Base-by-base conservation (phyloP, 805 yeast species). In the Candida insectalens region DNA sequence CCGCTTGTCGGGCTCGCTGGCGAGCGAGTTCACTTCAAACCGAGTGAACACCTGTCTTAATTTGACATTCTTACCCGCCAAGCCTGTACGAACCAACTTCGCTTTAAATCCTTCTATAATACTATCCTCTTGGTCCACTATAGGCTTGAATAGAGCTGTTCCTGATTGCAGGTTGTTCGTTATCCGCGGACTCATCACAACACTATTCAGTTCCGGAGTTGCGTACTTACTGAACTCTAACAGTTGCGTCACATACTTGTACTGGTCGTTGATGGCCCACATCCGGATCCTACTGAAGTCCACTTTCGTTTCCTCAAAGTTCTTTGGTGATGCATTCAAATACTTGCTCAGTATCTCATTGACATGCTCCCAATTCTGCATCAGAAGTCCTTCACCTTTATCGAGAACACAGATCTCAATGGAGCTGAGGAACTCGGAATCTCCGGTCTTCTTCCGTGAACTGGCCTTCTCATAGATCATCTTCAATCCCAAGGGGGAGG, bases 361-460 rank as follows among this genome's bases (percentile, higher is more conserved):
- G 6, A 92, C 68, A 58, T 89, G 95, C 25, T 81, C 81, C 88
- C 96, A 82, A 50, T 88, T 85, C 58, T 92, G 98, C 82, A 81
- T 82, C 50, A 83, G 82, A 42, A 88, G 65, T 20, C 85, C 83
- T 49, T 87, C 87, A 9, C 92, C 74, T 47, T 83, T 83, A 56
- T 85, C 98, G 26, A 85, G 58, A 14, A 88, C 60, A 32, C 80
- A 56, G 3, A 92, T 55, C 55, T 92, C 98, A 43, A 92, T 83
- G 2, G 96, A 87, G 22, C 94, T 78, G 38, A 92, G 59, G 49
- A 87, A 92, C 54, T 88, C 96, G 36, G 69, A 71, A 17, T 44
- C 78, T 64, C 49, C 76, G 73, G 50, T 61, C 56, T 50, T 62
- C 18, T 41, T 14, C 25, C 27, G 14, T 15, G 18, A 12, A 18